Evolutionary conservation across 257 asterid genomes (phyloP), one percentile per base, ranked within the genome.

Genomic region (Primulina huaijiensis): DNA sequence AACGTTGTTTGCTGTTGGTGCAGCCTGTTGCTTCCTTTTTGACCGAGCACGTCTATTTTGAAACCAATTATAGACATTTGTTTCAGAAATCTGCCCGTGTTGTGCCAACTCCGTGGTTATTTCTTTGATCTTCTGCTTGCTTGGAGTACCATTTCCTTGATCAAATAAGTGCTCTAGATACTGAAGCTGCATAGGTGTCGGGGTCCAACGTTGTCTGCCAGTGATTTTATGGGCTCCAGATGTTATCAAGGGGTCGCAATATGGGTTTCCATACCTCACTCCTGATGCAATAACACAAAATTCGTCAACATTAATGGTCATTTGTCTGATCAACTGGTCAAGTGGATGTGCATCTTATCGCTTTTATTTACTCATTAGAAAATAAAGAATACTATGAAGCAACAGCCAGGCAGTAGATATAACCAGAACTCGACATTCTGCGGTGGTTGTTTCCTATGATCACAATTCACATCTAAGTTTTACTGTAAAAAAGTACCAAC

Each of bases 41-140:
- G 99, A 94, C 70, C 99, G 80, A 59, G 99, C 99, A 31, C 99
- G 97, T 84, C 99, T 85, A 63, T 94, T 94, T 69, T 94, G 99
- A 72, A 94, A 94, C 99, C 99, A 94, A 74, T 94, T 94, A 60
- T 94, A 94, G 65, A 94, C 99, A 78, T 94, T 94, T 3, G 97
- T 94, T 77, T 94, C 99, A 8, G 97, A 89, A 78, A 94, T 91
- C 81, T 88, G 97, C 34, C 99, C 99, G 38, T 94, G 99, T 70
- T 94, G 99, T 8, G 90, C 86, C 67, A 94, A 78, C 74, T 94
- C 97, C 17, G 79, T 33, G n/a, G 97, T 88, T 79, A 94, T 89
- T 60, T 94, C 99, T 77, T 88, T 88, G 86, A 94, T 89, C 85
- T 91, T 94, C 83, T 89, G 97, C 82, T 94, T 94, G 81, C 87